phyloP scores from a whole-genome alignment of 1,139 yeast genomes.

The Taiozyma sp. region DNA sequence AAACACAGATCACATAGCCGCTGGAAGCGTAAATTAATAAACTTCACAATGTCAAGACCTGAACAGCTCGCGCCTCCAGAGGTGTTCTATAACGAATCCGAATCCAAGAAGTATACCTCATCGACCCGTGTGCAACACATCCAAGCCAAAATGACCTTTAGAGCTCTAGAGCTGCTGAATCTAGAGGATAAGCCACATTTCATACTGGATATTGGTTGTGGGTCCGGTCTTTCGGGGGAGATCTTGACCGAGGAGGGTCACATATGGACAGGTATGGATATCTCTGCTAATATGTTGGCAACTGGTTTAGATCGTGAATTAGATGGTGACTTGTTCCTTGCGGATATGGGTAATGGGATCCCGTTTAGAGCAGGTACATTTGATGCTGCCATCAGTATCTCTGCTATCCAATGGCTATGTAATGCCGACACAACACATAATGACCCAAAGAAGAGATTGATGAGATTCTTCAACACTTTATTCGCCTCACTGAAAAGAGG shows the following conservation, averaged over 20 bases:
- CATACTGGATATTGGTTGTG: slow-evolving; percentile 92
- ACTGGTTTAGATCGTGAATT: slow-evolving; percentile 89
- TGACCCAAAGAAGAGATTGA: slow-evolving; percentile 83
- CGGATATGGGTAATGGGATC: slow-evolving; percentile 91
- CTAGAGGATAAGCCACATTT: slow-evolving; percentile 59
- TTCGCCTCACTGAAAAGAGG: slow-evolving; percentile 87
- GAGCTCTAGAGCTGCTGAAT: slow-evolving; percentile 85
- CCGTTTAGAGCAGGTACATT: slow-evolving; percentile 96
- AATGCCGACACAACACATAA: slow-evolving; percentile 83
- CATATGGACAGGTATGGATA: slow-evolving; percentile 95
- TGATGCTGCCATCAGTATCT: slow-evolving; percentile 94
- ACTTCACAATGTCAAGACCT: slow-evolving; percentile 78
- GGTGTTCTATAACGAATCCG: slow-evolving; percentile 86
- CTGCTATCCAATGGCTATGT: slow-evolving; percentile 97
- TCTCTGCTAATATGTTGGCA: slow-evolving; percentile 93
- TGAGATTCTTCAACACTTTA: slow-evolving; percentile 80
- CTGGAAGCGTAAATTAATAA: neutral
- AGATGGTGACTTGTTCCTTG: slow-evolving; percentile 87
- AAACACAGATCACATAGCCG: neutral
- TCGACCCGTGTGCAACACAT: slow-evolving; percentile 97
- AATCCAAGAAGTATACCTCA: slow-evolving; percentile 83
- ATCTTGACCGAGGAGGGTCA: slow-evolving; percentile 92
- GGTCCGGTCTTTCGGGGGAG: slow-evolving; percentile 95
- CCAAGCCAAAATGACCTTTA: slow-evolving; percentile 94
- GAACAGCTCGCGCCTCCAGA: slow-evolving; percentile 98